phyloP scores from a whole-genome alignment of 1,139 yeast species.

The Suhomyces chickasaworum region DNA sequence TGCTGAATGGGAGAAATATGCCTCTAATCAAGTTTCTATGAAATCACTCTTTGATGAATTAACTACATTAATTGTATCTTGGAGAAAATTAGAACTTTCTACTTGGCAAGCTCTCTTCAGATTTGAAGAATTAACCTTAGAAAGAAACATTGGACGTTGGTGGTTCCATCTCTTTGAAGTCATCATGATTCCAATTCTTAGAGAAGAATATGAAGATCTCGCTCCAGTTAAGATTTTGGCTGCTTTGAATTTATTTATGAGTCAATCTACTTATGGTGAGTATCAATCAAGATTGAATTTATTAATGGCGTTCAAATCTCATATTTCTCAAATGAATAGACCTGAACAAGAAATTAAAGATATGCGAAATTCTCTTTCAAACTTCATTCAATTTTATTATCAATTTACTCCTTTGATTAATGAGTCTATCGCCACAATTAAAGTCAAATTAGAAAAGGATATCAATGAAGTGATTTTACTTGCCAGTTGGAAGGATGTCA shows the following conservation, averaged over 20 bases:
- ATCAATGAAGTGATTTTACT: slow-evolving; percentile 80
- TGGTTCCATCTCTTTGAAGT: slow-evolving; percentile 91
- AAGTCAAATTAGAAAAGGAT: slow-evolving; percentile 69
- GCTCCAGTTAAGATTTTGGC: slow-evolving; percentile 49
- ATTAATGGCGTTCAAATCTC: slow-evolving; percentile 62
- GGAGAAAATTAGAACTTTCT: slow-evolving; percentile 86
- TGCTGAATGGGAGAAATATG: slow-evolving; percentile 93
- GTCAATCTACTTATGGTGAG: slow-evolving; percentile 78
- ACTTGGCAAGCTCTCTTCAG: slow-evolving; percentile 82
- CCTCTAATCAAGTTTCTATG: slow-evolving; percentile 75
- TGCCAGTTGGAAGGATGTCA: slow-evolving; percentile 98
- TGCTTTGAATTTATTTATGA: slow-evolving; percentile 75
- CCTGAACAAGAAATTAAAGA: slow-evolving; percentile 14
- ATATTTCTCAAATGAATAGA: slow-evolving; percentile 32
- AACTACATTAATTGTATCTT: slow-evolving; percentile 72
- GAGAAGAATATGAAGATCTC: slow-evolving; percentile 33
- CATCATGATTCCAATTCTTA: slow-evolving; percentile 52
- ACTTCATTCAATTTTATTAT: slow-evolving; percentile 63
- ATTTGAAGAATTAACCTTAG: slow-evolving; percentile 60
- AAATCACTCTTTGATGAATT: slow-evolving; percentile 55
- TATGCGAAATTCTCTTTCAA: slow-evolving; percentile 52
- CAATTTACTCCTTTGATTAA: slow-evolving; percentile 59
- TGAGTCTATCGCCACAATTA: slow-evolving; percentile 46
- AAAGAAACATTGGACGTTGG: slow-evolving; percentile 69
- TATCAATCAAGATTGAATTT: slow-evolving; percentile 58